Conservation (phyloP, 2,329 filamentous ascomycete species). For the Rasamsonia emersonii region DNA sequence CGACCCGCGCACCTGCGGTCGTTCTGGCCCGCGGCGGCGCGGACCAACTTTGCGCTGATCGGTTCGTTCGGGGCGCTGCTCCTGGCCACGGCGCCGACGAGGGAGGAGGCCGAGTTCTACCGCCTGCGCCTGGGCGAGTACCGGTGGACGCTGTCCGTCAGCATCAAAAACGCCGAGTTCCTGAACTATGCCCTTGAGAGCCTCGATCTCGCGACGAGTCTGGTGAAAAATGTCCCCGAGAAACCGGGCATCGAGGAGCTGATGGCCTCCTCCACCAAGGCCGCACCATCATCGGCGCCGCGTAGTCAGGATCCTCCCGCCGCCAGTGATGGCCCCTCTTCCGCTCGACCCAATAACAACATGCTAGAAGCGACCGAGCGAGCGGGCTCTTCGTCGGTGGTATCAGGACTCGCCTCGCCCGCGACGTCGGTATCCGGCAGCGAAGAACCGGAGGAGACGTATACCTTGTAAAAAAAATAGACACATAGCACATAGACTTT, state of each 20-base stretch:
- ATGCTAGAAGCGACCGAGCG: constrained; percentile 13
- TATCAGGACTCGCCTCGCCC: constrained; percentile 28
- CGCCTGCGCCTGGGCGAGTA: constrained; percentile 77
- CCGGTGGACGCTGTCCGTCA: constrained; percentile 86
- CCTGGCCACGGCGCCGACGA: constrained; percentile 77
- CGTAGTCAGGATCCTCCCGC: too few species aligned
- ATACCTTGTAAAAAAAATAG: too few species aligned
- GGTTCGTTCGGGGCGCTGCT: constrained; percentile 87
- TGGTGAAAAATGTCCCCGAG: constrained; percentile 61
- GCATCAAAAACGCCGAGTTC: constrained; percentile 57
- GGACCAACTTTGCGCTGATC: constrained; percentile 79
- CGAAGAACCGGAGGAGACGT: too few species aligned
- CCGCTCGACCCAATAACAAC: constrained; percentile 18
- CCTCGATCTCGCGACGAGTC: constrained; percentile 61
- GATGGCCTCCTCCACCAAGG: constrained; percentile 25
- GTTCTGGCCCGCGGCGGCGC: constrained; percentile 60
- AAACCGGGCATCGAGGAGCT: constrained; percentile 53
- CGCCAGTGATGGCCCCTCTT: too few species aligned
- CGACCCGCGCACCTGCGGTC: constrained; percentile 77
- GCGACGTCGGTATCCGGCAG: constrained; percentile 25
- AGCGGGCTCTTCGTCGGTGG: constrained; percentile 23
- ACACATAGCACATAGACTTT: too few species aligned
- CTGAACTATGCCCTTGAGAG: constrained; percentile 63
- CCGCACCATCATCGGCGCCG: constrained; percentile 10
- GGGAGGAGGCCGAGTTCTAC: constrained; percentile 91